Percentiles rank a stretch among this genome's conserved stretches.
Evolutionary conservation across 2,329 filamentous ascomycete species (phyloP).

Genomic region (Blumeria graminis): DNA sequence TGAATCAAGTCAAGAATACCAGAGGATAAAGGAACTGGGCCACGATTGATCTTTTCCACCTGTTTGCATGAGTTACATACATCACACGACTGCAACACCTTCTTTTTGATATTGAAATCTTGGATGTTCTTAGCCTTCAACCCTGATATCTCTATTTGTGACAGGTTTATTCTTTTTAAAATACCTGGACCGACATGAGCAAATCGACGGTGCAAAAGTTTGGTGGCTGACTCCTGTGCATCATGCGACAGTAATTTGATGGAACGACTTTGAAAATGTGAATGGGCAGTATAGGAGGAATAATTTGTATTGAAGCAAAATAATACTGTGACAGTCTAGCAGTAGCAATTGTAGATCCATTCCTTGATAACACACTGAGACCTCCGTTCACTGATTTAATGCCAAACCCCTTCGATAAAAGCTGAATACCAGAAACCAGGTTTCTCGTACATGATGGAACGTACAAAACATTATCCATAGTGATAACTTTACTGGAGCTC

Average conservation of each 20-base stretch:
- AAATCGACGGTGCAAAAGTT: not conserved
- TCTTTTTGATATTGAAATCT: not conserved
- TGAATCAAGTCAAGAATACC: not conserved
- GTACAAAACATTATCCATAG: not conserved
- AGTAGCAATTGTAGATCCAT: not conserved
- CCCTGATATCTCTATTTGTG: not conserved
- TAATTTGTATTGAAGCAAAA: slow-evolving; percentile 1
- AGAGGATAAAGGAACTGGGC: not conserved
- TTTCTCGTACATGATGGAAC: not conserved
- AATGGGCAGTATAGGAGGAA: not conserved
- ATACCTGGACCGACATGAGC: not conserved
- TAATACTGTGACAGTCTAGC: not conserved
- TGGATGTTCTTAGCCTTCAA: not conserved
- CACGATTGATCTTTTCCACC: not conserved
- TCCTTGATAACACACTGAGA: not conserved
- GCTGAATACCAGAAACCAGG: not conserved
- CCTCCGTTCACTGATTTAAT: not conserved
- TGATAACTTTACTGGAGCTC: not conserved
- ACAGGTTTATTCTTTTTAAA: not conserved
- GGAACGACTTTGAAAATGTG: not conserved
- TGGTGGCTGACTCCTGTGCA: not conserved
- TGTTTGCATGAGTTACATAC: not conserved
- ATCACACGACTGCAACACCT: not conserved
- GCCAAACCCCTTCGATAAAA: not conserved
- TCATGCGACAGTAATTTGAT: not conserved